Evolutionary conservation across 495 filamentous ascomycete genomes (phyloP), one percentile per base, ranked within the genome.

Genomic region (Chaetomium cochliodes): DNA sequence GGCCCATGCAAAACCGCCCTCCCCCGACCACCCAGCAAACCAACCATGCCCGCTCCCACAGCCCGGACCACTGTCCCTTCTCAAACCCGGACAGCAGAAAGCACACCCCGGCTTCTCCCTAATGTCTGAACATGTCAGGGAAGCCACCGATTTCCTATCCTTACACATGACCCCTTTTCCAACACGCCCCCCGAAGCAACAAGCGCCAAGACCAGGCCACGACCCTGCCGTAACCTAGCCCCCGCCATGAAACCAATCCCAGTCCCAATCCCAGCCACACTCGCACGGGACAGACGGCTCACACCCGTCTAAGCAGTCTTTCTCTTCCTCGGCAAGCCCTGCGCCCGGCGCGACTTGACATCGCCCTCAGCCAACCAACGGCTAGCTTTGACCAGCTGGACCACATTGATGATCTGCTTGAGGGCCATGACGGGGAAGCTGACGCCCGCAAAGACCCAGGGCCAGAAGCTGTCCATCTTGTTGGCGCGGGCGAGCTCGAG

Each of bases 301-400:
- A 41, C 41, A 44, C 5, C 41, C 41, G 1, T 22, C 62, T 41
- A 70, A 3, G 54, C 60, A 5, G 60, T 65, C 70, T 76, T 82
- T 69, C 65, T 77, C 70, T 75, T 80, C 58, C 75, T 79, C 18
- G 81, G 78, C n/a, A 85, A 66, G 5, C 85, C 81, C 46, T 75
- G 72, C 55, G 73, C 79, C 72, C 74, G 80, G 68, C 90, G 77
- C 51, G 82, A 76, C 71, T 81, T 74, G 16, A 86, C 70, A 71
- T 98, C 94, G 22, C 92, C 91, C 78, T 97, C 92, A 0, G 91
- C 94, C 54, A 98, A 79, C 90, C 92, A 97, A 70, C 85, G 85
- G 77, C 90, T 90, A 12, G 96, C 96, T 79, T 97, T 96, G 71
- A 97, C 86, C 60, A 99, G 81, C 78, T 99, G 96, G 50, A 98